Evolutionary conservation across 495 filamentous ascomycete species (phyloP).

Genomic region (Xylaria intraflava): DNA sequence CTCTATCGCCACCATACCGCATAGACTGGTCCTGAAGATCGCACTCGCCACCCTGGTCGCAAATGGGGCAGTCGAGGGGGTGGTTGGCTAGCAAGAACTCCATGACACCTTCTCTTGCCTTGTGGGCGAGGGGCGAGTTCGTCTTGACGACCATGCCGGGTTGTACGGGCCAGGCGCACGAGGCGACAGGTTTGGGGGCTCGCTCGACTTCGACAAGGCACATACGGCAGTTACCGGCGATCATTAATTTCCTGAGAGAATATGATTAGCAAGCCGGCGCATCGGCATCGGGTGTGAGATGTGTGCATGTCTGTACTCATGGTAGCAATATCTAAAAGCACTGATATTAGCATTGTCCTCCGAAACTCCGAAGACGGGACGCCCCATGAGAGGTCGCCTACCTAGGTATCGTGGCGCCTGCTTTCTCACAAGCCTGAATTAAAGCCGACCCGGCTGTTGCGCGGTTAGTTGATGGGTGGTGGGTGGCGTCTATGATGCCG

Average conservation of each 20-base stretch:
- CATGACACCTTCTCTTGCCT: conserved; percentile 97
- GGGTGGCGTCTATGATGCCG: conserved; percentile 8
- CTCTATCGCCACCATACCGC: conserved; percentile 93
- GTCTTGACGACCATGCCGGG: conserved; percentile 99
- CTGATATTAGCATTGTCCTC: conserved; percentile 32
- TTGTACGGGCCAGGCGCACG: conserved; percentile 97
- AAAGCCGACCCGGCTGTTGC: conserved; percentile 76
- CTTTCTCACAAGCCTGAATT: conserved; percentile 98
- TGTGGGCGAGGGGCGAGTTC: conserved; percentile 89
- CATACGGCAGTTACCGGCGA: conserved; percentile 99
- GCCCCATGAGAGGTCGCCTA: conserved; percentile 28
- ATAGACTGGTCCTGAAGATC: conserved; percentile 99
- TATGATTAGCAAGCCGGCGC: conserved; percentile 27
- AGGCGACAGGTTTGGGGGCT: conserved; percentile 92
- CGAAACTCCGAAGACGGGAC: neutral
- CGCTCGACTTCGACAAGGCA: conserved; percentile 96
- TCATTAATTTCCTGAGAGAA: conserved; percentile 78
- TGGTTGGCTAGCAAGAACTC: conserved; percentile 97
- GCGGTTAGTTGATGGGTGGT: conserved; percentile 21
- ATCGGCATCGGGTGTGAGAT: conserved; percentile 12
- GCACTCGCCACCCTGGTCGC: conserved; percentile 97
- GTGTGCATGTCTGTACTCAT: conserved; percentile 59
- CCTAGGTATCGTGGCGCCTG: conserved; percentile 83
- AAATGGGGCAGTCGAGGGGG: conserved; percentile 95
- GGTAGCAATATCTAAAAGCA: conserved; percentile 89